A percentile compares a stretch with the other conserved stretches of the same genome.
Evolutionary conservation across 352 stramenopile species (phyloP).

Genomic region (Phytophthora melonis): DNA sequence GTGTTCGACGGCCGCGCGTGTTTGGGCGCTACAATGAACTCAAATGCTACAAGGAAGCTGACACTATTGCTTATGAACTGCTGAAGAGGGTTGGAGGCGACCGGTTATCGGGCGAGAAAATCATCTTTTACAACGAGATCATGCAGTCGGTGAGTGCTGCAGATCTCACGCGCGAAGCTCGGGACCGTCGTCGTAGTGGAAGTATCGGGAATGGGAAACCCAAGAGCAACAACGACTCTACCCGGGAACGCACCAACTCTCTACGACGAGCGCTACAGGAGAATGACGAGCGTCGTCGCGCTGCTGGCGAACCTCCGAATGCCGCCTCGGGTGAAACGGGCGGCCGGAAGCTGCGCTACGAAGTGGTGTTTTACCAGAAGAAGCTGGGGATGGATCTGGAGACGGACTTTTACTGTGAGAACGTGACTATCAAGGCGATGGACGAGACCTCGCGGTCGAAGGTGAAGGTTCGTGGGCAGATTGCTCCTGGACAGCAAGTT

Average conservation of each 20-base stretch:
- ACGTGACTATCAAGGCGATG: constrained; percentile 87
- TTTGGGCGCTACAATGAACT: constrained; percentile 92
- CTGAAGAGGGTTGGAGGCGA: constrained; percentile 77
- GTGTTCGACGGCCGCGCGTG: constrained; percentile 82
- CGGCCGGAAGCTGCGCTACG: constrained; percentile 76
- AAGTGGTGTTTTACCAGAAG: constrained; percentile 85
- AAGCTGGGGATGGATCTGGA: constrained; percentile 88
- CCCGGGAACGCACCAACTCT: constrained; percentile 71
- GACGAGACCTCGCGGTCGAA: constrained; percentile 58
- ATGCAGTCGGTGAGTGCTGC: constrained; percentile 77
- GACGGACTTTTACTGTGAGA: constrained; percentile 91
- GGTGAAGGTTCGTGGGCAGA: constrained; percentile 65
- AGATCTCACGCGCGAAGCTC: constrained; percentile 81
- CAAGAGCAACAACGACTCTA: constrained; percentile 65
- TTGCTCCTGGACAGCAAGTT: constrained; percentile 64
- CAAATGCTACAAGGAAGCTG: constrained; percentile 90
- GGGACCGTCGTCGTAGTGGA: constrained; percentile 54
- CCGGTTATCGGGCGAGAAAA: constrained; percentile 82
- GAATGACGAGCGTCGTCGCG: constrained; percentile 60
- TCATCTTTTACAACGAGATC: constrained; percentile 91
- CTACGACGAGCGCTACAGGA: constrained; percentile 77
- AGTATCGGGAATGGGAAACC: constrained; percentile 43
- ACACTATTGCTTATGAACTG: constrained; percentile 88
- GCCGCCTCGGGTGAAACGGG: constrained; percentile 30
- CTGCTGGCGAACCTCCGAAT: constrained; percentile 40